phyloP scores from a whole-genome alignment of 345 rosid species.

The Salix caprea region DNA sequence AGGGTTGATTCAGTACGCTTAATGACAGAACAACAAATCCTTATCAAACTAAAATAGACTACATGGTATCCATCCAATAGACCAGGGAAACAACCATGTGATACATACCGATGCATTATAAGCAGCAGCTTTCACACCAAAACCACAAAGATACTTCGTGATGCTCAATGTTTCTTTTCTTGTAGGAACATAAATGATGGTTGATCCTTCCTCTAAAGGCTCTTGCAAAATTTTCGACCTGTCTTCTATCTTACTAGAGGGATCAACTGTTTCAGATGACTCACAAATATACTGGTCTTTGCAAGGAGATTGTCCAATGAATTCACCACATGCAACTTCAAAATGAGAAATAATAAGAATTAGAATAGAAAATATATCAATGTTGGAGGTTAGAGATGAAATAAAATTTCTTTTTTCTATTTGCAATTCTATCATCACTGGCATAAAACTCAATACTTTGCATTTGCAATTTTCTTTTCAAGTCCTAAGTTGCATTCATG shows the following conservation, averaged over 20 bases:
- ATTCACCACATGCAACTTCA: conserved; percentile 76
- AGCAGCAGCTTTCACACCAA: conserved; percentile 84
- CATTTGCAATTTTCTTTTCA: background rate
- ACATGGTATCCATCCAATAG: background rate
- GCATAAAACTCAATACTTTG: background rate
- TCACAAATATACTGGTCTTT: conserved; percentile 22
- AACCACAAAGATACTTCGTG: conserved; percentile 55
- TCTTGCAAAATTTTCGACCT: conserved; percentile 32
- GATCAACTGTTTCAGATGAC: conserved; percentile 26
- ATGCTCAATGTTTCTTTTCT: conserved; percentile 72
- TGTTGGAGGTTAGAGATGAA: background rate
- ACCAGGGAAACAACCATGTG: background rate
- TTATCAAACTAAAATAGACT: background rate
- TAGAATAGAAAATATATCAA: background rate
- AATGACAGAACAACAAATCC: background rate
- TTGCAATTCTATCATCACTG: background rate
- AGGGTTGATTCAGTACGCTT: background rate
- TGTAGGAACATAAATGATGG: conserved; percentile 86
- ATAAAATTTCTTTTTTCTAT: background rate
- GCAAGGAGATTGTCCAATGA: conserved; percentile 38
- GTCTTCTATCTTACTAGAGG: conserved; percentile 35
- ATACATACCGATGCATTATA: conserved; percentile 67
- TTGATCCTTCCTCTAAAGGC: conserved; percentile 57
- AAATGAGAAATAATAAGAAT: conserved; percentile 16
- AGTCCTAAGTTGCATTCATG: background rate